A percentile compares a stretch with the other conserved stretches of the same genome.
These are phyloP conservation scores for Capronia coronata DNA, from an alignment of 2,329 filamentous ascomycete genomes.

Conservation along the genomic window DNA sequence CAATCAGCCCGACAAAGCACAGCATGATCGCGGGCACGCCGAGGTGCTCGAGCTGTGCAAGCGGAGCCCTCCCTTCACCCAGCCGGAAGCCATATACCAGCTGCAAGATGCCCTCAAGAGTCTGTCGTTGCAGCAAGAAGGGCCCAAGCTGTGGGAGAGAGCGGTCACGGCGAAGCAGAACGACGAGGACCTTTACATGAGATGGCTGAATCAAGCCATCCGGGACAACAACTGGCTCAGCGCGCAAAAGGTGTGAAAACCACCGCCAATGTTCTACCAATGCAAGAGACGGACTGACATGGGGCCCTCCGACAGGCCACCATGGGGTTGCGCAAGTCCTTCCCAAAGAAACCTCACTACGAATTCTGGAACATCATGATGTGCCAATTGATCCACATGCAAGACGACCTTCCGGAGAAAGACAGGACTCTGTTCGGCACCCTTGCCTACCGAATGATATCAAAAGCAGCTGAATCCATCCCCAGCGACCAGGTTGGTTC, in stretches of 20 bases:
- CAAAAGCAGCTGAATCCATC: slow-evolving; percentile 42
- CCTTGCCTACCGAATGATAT: slow-evolving; percentile 46
- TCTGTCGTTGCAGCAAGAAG: slow-evolving; percentile 34
- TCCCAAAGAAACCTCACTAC: slow-evolving; percentile 43
- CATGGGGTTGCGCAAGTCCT: slow-evolving; percentile 46
- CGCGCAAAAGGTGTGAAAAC: slow-evolving; percentile 42
- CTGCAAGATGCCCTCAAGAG: slow-evolving; percentile 38
- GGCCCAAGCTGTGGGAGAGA: slow-evolving; percentile 41
- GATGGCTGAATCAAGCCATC: slow-evolving; percentile 42
- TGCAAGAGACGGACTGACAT: slow-evolving; percentile 26
- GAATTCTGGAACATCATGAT: slow-evolving; percentile 47
- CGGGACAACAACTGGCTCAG: slow-evolving; percentile 41
- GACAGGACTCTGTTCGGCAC: slow-evolving; percentile 45
- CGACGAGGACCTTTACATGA: slow-evolving; percentile 40
- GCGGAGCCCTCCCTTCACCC: slow-evolving; percentile 38
- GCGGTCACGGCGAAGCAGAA: slow-evolving; percentile 42
- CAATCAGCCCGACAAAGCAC: slow-evolving; percentile 37
- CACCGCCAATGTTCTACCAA: slow-evolving; percentile 1
- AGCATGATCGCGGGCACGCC: slow-evolving; percentile 39
- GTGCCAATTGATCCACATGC: slow-evolving; percentile 38
- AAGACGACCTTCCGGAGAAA: slow-evolving; percentile 35
- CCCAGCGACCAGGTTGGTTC: slow-evolving; percentile 39
- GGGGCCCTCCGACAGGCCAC: slow-evolving; percentile 36
- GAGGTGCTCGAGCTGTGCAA: slow-evolving; percentile 41
- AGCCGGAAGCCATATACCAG: slow-evolving; percentile 41